These are phyloP conservation scores for Aspergillus sp. DNA, from an alignment of 2,329 filamentous ascomycete genomes.

Conservation along the genomic window DNA sequence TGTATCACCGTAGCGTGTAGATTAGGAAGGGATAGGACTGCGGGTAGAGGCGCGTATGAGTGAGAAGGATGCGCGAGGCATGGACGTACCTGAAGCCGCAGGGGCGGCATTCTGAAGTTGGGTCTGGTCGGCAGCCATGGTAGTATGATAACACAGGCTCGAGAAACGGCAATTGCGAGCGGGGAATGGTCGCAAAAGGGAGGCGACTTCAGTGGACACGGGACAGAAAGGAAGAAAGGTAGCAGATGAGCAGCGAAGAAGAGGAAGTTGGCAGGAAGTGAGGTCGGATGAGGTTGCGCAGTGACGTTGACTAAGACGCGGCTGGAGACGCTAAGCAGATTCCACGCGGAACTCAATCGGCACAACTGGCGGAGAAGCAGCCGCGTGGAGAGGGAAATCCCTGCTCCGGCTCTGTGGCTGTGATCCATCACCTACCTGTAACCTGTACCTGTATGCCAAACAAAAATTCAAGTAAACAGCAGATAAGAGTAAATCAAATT, in stretches of 20 bases:
- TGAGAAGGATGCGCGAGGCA: no score
- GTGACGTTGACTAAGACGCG: conserved; percentile 25
- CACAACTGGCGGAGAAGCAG: background rate
- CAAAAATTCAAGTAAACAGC: no score
- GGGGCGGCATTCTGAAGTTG: conserved; percentile 6
- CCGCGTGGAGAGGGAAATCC: background rate
- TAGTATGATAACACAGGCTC: conserved; percentile 8
- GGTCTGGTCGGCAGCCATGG: conserved; percentile 18
- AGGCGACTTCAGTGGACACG: conserved; percentile 9
- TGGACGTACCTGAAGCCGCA: conserved; percentile 17
- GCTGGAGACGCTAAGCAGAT: conserved; percentile 17
- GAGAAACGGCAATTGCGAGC: conserved; percentile 1
- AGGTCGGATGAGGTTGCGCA: conserved; percentile 19
- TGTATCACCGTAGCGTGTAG: no score
- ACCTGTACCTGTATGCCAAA: conserved; percentile 2
- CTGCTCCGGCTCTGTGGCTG: conserved; percentile 1
- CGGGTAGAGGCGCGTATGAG: no score
- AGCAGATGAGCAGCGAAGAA: conserved; percentile 4
- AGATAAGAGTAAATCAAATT: no score
- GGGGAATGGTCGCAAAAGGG: conserved; percentile 6
- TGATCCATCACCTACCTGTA: conserved; percentile 1
- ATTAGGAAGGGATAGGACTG: no score
- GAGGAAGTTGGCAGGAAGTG: conserved; percentile 9
- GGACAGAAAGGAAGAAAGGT: conserved; percentile 4
- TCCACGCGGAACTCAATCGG: conserved; percentile 13